phyloP scores from a whole-genome alignment of 169 alveolate genomes.

The Sarcocystis neurona region DNA sequence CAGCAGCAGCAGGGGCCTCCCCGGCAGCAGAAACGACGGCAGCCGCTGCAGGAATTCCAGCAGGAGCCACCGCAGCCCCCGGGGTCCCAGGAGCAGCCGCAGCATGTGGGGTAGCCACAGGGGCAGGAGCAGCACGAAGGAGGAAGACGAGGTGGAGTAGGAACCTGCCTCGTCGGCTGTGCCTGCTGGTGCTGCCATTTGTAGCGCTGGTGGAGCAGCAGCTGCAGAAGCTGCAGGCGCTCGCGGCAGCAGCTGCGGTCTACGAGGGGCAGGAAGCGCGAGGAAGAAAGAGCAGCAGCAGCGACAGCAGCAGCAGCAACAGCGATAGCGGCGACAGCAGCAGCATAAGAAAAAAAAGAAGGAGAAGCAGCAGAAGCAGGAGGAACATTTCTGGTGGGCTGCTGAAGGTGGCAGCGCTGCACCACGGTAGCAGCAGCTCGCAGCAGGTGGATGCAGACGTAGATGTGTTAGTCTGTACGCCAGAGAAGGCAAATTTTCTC shows the following conservation, averaged over 20 bases:
- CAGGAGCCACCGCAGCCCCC: no score
- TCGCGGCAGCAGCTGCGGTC: background rate
- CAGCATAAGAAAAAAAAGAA: background rate
- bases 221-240: conserved; percentile 59
- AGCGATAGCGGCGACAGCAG: no score
- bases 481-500: conserved; percentile 81
- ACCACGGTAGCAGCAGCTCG: conserved; percentile 29
- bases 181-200: conserved; percentile 76
- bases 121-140: background rate
- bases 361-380: no score
- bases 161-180: background rate
- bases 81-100: background rate
- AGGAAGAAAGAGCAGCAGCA: background rate
- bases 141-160: no score
- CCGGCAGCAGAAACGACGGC: background rate
- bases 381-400: background rate
- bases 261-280: background rate
- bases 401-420: conserved; percentile 38
- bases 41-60: no score
- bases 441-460: background rate
- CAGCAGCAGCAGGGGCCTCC: background rate
- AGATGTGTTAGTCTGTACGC: conserved; percentile 78
- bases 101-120: background rate
- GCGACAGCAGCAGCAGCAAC: background rate
- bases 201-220: conserved; percentile 76